phyloP scores from a whole-genome alignment of 176 grass and related monocot genomes.

The Oryza meridionalis region DNA sequence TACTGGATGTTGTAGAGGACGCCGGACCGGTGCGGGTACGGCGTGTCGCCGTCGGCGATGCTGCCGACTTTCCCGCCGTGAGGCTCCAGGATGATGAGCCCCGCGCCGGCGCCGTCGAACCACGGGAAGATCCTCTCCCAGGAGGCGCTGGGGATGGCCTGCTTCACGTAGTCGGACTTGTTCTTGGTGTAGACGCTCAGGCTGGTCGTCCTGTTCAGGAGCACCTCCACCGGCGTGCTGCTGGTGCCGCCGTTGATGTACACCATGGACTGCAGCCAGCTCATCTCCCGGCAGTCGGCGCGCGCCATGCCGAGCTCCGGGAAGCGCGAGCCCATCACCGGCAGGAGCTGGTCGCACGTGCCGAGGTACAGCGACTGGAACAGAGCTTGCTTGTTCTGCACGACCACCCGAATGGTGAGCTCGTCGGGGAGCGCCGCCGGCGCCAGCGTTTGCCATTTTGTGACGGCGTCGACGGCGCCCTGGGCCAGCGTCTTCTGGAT shows the following conservation, averaged over 20 bases:
- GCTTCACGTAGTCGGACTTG: conserved; percentile 59
- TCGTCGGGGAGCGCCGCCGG: conserved; percentile 21
- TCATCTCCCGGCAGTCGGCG: conserved; percentile 53
- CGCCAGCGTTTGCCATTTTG: conserved; percentile 42
- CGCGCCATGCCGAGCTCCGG: conserved; percentile 44
- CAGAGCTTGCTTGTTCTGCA: not conserved
- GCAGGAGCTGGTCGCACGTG: conserved; percentile 18
- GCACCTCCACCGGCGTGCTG: not conserved
- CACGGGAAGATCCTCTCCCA: conserved; percentile 36
- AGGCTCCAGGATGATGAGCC: conserved; percentile 51
- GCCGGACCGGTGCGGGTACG: conserved; percentile 51
- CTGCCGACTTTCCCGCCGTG: conserved; percentile 42
- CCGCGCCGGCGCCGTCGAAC: conserved; percentile 42
- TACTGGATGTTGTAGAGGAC: conserved; percentile 63
- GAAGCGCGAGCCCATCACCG: conserved; percentile 1
- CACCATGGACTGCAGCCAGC: conserved; percentile 48
- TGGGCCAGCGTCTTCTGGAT: conserved; percentile 5
- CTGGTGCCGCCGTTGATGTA: not conserved
- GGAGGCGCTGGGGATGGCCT: not conserved
- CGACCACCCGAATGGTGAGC: conserved; percentile 30
- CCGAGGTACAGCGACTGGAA: conserved; percentile 41
- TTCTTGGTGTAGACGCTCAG: conserved; percentile 40
- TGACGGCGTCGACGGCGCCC: conserved; percentile 14
- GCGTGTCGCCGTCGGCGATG: conserved; percentile 9
- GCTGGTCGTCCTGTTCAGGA: not conserved